Evolutionary conservation across 345 rosid genomes (phyloP).

Genomic region (Arabis alpina): DNA sequence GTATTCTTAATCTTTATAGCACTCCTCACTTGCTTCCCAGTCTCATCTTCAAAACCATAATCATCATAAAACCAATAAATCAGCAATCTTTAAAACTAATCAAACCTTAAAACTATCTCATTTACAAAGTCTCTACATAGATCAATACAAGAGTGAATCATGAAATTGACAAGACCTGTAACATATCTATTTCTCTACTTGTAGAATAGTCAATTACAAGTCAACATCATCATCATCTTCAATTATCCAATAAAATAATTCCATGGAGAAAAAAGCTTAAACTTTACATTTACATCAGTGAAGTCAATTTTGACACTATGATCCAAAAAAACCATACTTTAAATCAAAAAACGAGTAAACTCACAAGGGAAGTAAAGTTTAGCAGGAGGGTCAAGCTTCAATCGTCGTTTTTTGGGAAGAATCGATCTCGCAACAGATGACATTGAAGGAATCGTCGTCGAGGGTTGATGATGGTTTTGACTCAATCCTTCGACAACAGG

Average conservation of each 20-base stretch:
- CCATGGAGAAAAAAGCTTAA: background rate
- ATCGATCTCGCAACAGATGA: slow-evolving; percentile 80
- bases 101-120: background rate
- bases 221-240: slow-evolving; percentile 17
- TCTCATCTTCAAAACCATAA: slow-evolving; percentile 64
- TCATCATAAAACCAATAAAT: background rate
- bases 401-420: slow-evolving; percentile 72
- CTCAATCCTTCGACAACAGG: slow-evolving; percentile 53
- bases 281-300: background rate
- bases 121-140: background rate
- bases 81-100: background rate
- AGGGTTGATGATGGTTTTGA: slow-evolving; percentile 41
- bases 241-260: background rate
- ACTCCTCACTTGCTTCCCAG: slow-evolving; percentile 95
- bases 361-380: slow-evolving; percentile 91
- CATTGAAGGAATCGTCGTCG: slow-evolving; percentile 51
- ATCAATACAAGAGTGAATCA: slow-evolving; percentile 3
- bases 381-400: slow-evolving; percentile 81
- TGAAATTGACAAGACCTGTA: slow-evolving; percentile 14
- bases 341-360: slow-evolving; percentile 6
- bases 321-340: background rate
- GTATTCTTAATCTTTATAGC: slow-evolving; percentile 91
- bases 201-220: slow-evolving; percentile 3
- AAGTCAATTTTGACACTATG: slow-evolving; percentile 12
- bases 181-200: too few species aligned